These are phyloP conservation scores for Ceratobasidium sp. DNA, from an alignment of 1,284 basidiomycete species.

Conservation along the genomic window DNA sequence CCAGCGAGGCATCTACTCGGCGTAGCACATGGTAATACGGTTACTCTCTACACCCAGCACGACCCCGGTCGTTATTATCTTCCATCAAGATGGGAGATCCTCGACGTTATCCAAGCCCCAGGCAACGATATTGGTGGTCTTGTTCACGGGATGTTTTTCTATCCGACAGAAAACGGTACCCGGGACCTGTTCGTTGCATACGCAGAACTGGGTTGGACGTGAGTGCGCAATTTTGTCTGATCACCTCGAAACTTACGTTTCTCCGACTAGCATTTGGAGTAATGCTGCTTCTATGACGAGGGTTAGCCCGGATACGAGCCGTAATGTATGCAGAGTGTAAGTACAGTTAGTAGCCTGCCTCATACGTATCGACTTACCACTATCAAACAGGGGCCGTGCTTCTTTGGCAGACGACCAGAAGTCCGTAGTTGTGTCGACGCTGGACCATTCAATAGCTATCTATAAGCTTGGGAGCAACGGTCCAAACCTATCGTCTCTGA, in stretches of 20 bases:
- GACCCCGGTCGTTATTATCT: background rate
- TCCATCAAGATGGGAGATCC: background rate
- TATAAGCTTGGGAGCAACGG: background rate
- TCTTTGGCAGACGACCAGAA: background rate
- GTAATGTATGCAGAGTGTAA: slow-evolving; percentile 9
- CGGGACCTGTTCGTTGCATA: background rate
- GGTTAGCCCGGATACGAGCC: background rate
- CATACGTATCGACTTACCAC: too few species aligned
- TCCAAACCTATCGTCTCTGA: background rate
- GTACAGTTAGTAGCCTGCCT: background rate
- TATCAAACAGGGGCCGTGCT: background rate
- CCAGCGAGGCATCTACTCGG: background rate
- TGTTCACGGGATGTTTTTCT: background rate
- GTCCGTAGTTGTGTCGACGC: background rate
- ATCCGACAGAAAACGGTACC: background rate
- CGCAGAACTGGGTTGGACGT: slow-evolving; percentile 3
- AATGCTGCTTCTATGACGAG: background rate
- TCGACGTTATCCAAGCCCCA: background rate
- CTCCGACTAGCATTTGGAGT: background rate
- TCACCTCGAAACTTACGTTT: background rate
- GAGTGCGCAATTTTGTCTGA: too few species aligned
- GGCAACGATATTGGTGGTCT: background rate
- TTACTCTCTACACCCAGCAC: background rate
- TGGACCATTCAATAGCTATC: background rate
- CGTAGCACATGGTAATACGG: slow-evolving; percentile 13